Conservation (phyloP, 305 asterid genomes). For the Fraxinus velutina region DNA sequence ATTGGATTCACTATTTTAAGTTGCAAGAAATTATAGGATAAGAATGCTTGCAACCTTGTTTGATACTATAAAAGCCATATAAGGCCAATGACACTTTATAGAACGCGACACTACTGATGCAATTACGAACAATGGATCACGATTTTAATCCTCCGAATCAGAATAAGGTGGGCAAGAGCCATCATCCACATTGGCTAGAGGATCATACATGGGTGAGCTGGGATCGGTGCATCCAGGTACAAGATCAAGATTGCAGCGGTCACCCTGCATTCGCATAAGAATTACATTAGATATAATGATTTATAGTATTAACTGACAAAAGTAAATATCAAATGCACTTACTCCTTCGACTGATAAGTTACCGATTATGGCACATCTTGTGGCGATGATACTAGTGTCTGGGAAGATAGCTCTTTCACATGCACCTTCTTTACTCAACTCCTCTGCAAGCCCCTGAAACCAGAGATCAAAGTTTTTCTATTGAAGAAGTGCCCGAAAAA, state of each 20-base stretch:
- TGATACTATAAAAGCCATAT: neutral
- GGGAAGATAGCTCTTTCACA: constrained; percentile 79
- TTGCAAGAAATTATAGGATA: neutral
- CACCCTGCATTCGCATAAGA: constrained; percentile 52
- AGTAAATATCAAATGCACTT: constrained; percentile 27
- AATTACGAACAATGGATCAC: neutral
- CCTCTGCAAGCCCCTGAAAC: constrained; percentile 72
- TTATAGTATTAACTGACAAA: neutral
- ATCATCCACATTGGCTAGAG: constrained; percentile 74
- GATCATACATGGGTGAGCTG: constrained; percentile 53
- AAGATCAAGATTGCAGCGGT: constrained; percentile 72
- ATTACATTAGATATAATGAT: neutral
- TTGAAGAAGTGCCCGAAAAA: neutral
- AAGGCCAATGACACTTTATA: neutral
- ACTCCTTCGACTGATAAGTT: constrained; percentile 69
- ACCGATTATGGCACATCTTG: constrained; percentile 70
- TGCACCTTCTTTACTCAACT: constrained; percentile 78
- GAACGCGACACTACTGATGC: neutral
- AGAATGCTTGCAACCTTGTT: neutral
- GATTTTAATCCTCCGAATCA: constrained; percentile 52
- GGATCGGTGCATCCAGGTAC: constrained; percentile 77
- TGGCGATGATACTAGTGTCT: constrained; percentile 46
- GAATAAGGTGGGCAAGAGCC: constrained; percentile 81
- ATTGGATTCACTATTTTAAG: neutral
- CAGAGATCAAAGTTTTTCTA: neutral